Base-by-base conservation (phyloP, 2,329 filamentous ascomycete genomes). In the Penicillium sp. region DNA sequence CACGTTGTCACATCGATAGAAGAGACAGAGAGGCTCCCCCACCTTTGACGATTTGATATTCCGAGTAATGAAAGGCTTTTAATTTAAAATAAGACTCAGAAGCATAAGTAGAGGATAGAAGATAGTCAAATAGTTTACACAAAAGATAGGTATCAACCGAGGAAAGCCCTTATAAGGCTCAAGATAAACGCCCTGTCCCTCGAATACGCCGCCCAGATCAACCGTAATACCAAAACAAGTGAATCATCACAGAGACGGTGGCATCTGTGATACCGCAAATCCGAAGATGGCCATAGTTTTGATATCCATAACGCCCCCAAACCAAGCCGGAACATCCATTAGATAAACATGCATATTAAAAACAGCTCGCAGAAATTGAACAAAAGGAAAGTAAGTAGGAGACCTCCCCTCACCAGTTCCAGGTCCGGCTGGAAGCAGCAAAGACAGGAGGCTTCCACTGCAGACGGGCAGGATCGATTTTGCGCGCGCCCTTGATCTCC, bases 381-480 rank as follows among this genome's bases (percentile, higher is more conserved):
- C 30, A 33, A 33, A 45, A 45, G 25, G 6, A 53, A 36, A 33
- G 33, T 26, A 46, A 45, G 17, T 25, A 44, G 43, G 3, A 51
- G 44, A 55, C n/a, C 16, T 35, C 36, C 19, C n/a, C 50, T 69
- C 69, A 97, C 93, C 93, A 97, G 58, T 92, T 95, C 94, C 94
- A 97, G 12, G 93, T 97, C 65, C 93, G 83, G 64, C 86, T 90
- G 14, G 89, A 90, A 1, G 93, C 92, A 26, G 88, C 92, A 69
- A 97, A 97, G 0, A 97, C 89, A 0, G 94, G 94, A 11, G 94
- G 93, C 74, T 96, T 97, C 94, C 94, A 99, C 67, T 91, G 88
- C 55, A 99, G 85, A 66, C 84, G 83, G 19, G 85, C 82, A 0
- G 92, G 82, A 58, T 96, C 89, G 61, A 99, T 92, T 42, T 83